Base-by-base conservation (phyloP, 192 early-diverging fungal genomes). In the Coemansia sp. region DNA sequence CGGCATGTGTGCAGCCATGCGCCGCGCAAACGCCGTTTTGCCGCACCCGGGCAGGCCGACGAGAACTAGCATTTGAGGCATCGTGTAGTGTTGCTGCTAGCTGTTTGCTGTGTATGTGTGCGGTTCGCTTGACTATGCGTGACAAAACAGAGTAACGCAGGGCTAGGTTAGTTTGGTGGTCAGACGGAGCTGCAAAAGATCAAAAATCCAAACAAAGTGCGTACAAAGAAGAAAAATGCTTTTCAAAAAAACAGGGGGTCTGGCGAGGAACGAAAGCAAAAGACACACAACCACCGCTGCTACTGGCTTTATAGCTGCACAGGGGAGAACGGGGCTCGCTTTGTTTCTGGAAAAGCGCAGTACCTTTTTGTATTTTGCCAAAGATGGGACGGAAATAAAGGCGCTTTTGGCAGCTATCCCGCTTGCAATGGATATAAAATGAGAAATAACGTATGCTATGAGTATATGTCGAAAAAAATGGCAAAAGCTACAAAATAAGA, bases 21-120 rank as follows among this genome's bases (percentile, higher is more conserved):
- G 79, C 45, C 80, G 83, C 37, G 88, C 75, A 68, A 92, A 90
- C 12, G 87, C 86, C 15, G 82, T 84, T 72, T 92, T 92, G 60
- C 90, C 90, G 48, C 88, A 89, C 7, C 90, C 90, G 27, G 90
- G 90, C 55, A 90, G 78, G 22, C 90, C 88, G 58, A 90, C 86
- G 52, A 90, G 81, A 24, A 92, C 83, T 10, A 92, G 82, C 72
- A 89, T 82, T 73, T 83, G 81, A 37, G 81, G 81, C 81, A 79
- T 83, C 37, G 56, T 60, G 24, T 55, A 29, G 3, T 55, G 25
- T 25, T 11, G 25, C 55, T 38, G 15, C 24, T 58, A 29, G 19
- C 9, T 47, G 41, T 48, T 56, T 2, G 57, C 11, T 53, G 23
- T 53, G 51, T 53, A 23, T 53, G 51, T 53, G 51, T 53, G 51